These are phyloP conservation scores for Suillus placidus DNA, from an alignment of 768 basidiomycete species.

Conservation along the genomic window DNA sequence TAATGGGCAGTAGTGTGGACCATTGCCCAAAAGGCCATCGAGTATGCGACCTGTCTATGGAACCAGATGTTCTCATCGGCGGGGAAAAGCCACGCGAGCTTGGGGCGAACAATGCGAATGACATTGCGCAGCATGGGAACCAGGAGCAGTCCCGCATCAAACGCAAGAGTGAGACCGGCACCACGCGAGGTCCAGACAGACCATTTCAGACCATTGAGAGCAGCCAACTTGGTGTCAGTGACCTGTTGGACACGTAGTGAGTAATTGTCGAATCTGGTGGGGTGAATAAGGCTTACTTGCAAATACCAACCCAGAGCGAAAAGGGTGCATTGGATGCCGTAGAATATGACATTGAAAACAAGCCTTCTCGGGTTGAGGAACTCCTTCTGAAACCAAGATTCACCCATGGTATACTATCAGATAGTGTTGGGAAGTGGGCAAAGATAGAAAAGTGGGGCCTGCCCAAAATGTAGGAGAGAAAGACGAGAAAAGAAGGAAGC, in stretches of 20 bases:
- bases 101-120: conserved; percentile 81
- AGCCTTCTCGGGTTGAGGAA: conserved; percentile 65
- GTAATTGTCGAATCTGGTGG: background rate
- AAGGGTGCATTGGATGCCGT: conserved; percentile 70
- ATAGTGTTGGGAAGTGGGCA: background rate
- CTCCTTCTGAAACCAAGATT: conserved; percentile 75
- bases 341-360: conserved; percentile 77
- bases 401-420: conserved; percentile 49
- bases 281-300: conserved; percentile 52
- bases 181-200: conserved; percentile 92
- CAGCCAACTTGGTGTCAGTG: conserved; percentile 63
- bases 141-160: conserved; percentile 84
- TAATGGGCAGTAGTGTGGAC: conserved; percentile 95
- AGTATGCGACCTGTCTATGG: conserved; percentile 93
- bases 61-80: conserved; percentile 97
- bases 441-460: conserved; percentile 11
- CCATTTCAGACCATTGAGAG: conserved; percentile 76
- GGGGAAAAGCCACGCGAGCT: conserved; percentile 80
- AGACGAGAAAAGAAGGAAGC: conserved; percentile 4
- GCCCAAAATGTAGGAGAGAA: conserved; percentile 5
- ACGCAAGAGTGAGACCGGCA: conserved; percentile 88
- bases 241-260: conserved; percentile 40
- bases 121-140: conserved; percentile 90
- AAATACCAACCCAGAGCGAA: conserved; percentile 90
- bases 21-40: conserved; percentile 90